Evolutionary conservation across 345 rosid genomes (phyloP), one percentile per base, ranked within the genome.

Genomic region (Mallotus nudiflorus): DNA sequence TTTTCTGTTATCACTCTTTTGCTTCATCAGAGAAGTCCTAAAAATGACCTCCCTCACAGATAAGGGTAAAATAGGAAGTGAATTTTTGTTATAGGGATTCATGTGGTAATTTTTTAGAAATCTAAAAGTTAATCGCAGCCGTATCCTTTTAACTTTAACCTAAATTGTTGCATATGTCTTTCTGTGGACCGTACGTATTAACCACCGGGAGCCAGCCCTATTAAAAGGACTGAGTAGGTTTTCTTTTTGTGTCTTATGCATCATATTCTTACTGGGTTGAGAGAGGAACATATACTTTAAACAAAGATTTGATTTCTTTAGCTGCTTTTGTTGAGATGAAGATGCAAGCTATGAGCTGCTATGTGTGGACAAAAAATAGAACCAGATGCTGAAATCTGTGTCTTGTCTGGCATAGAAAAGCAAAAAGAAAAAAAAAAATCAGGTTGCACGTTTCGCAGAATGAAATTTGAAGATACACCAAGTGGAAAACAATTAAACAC

Each of bases 381-480:
- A 80, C 72, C 74, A 29, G 65, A 75, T 78, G 50, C 83, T 56
- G 52, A 53, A 22, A 51, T 57, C 67, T 66, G 37, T 51, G 49
- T 71, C 40, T 65, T 52, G 49, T 74, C 60, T 40, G 56, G 73
- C 35, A 54, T 66, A 56, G 63, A 31, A 22, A 11, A 62, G 1
- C 3, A 49, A n/a, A n/a, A n/a, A 46, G 50, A 53, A 37, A 13
- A 35, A 42, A 20, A 52, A n/a, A 52, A 39, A 67, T 20, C 37
- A 59, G 22, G 64, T 35, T 5, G 6, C 46, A 42, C 46, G 4
- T 42, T 42, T 59, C 64, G 19, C 44, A 25, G 49, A 62, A 42
- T 44, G 4, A 24, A 66, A 37, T 13, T 37, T 52, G 5, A 31
- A 35, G 13, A 18, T 22, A 37, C 48, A 14, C 49, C 27, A 28